A percentile compares a stretch with the other conserved stretches of the same genome.
Evolutionary conservation across 1,284 basidiomycete genomes (phyloP).

Genomic region (Cutaneotrichosporon curvatum): DNA sequence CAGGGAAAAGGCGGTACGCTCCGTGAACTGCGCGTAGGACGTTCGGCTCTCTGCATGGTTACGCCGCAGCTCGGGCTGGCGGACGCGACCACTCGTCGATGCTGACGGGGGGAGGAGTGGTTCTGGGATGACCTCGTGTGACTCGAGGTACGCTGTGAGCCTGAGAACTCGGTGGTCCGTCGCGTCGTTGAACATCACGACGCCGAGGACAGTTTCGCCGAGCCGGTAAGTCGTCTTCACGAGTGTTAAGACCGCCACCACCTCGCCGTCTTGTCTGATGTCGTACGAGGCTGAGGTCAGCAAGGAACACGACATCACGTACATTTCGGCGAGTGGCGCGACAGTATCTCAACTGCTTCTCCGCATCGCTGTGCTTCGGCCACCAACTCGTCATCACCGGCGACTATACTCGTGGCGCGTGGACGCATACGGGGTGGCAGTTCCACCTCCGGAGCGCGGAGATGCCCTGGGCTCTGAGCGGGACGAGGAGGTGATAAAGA

Average conservation of each 20-base stretch:
- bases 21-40: conserved; percentile 61
- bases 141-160: conserved; percentile 76
- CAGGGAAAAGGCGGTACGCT: conserved; percentile 71
- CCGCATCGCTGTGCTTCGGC: conserved; percentile 55
- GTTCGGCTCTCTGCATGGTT: conserved; percentile 76
- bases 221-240: conserved; percentile 80
- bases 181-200: conserved; percentile 71
- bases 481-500: background rate
- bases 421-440: background rate
- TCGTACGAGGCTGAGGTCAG: conserved; percentile 69
- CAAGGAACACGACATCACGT: conserved; percentile 20
- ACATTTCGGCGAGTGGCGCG: conserved; percentile 81
- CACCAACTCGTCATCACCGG: conserved; percentile 41
- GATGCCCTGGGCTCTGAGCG: too few species aligned
- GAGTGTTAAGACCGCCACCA: conserved; percentile 82
- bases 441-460: too few species aligned
- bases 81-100: conserved; percentile 22
- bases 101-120: conserved; percentile 49
- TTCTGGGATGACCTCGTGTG: conserved; percentile 69
- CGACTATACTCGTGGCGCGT: conserved; percentile 11
- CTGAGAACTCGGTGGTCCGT: conserved; percentile 34
- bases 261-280: conserved; percentile 79
- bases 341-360: conserved; percentile 83
- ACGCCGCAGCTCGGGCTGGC: conserved; percentile 42
- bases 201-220: conserved; percentile 79